Evolutionary conservation across 2,329 filamentous ascomycete genomes (phyloP).

Genomic region (Akanthomyces uredinophilus): DNA sequence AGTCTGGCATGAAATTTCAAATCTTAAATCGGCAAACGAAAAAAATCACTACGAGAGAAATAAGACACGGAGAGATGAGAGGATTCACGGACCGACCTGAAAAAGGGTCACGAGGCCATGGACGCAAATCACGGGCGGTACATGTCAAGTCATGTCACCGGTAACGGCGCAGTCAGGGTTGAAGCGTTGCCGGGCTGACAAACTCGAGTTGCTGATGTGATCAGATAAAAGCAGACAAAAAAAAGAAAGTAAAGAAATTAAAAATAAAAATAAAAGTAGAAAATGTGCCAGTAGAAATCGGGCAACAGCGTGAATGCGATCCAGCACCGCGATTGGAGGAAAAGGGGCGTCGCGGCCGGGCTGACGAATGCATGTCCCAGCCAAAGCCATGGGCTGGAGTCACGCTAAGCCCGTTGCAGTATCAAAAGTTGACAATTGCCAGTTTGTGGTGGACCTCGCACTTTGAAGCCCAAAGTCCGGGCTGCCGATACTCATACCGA

Average conservation of each 20-base stretch:
- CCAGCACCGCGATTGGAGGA: not conserved
- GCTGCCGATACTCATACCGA: not conserved
- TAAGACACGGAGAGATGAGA: not conserved
- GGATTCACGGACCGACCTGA: not conserved
- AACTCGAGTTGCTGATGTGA: not conserved
- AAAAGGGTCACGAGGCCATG: not conserved
- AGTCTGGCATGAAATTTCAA: not conserved
- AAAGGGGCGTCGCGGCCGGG: not conserved
- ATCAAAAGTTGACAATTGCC: not conserved
- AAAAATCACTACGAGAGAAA: too few species aligned
- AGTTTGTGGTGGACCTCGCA: too few species aligned
- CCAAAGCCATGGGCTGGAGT: not conserved
- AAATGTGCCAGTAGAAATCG: not conserved
- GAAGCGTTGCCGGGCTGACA: not conserved
- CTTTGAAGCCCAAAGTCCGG: not conserved
- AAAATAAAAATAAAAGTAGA: not conserved
- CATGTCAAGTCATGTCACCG: not conserved
- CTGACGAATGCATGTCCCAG: not conserved
- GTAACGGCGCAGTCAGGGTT: not conserved
- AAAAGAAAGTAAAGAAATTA: conserved; percentile 9
- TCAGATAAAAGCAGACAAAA: conserved; percentile 8
- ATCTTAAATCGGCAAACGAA: not conserved
- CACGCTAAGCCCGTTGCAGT: not conserved
- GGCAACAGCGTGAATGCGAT: not conserved
- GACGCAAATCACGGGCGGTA: not conserved